These are phyloP conservation scores for Psilocybe subaeruginosa DNA, from an alignment of 768 basidiomycete genomes.

Conservation along the genomic window DNA sequence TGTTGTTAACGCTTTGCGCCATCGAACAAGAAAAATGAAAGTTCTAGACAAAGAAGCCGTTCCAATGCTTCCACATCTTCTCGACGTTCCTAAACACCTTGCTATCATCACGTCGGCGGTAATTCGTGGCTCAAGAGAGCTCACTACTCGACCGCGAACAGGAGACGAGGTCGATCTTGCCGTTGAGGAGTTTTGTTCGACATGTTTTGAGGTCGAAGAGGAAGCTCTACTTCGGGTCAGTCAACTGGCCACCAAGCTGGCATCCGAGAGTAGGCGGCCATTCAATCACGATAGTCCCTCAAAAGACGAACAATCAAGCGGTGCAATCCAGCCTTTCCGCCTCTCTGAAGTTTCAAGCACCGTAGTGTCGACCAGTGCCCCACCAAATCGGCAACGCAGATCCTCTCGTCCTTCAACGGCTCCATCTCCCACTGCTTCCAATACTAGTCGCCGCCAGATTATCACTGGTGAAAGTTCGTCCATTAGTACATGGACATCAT, in stretches of 20 bases:
- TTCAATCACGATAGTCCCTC: slow-evolving; percentile 14
- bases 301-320: neutral
- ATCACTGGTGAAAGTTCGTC: slow-evolving; percentile 23
- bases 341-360: slow-evolving; percentile 16
- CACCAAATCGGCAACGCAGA: slow-evolving; percentile 23
- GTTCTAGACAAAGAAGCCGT: slow-evolving; percentile 70
- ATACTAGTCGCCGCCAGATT: slow-evolving; percentile 22
- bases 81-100: slow-evolving; percentile 80
- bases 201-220: slow-evolving; percentile 74
- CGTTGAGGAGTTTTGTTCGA: slow-evolving; percentile 58
- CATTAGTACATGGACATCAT: neutral
- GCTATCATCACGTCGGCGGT: slow-evolving; percentile 77
- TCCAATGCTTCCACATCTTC: slow-evolving; percentile 69
- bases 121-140: slow-evolving; percentile 61
- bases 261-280: slow-evolving; percentile 21
- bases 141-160: slow-evolving; percentile 32
- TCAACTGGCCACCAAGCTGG: slow-evolving; percentile 50
- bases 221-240: slow-evolving; percentile 68
- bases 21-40: slow-evolving; percentile 58
- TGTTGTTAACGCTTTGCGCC: slow-evolving; percentile 57
- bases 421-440: slow-evolving; percentile 18
- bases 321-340: neutral
- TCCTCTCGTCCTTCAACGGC: slow-evolving; percentile 51
- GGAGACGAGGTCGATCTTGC: slow-evolving; percentile 38
- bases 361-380: slow-evolving; percentile 17